A percentile compares a stretch with the other conserved stretches of the same genome.
phyloP scores from a whole-genome alignment of 306 rosid species.

The Bauhinia variegata region DNA sequence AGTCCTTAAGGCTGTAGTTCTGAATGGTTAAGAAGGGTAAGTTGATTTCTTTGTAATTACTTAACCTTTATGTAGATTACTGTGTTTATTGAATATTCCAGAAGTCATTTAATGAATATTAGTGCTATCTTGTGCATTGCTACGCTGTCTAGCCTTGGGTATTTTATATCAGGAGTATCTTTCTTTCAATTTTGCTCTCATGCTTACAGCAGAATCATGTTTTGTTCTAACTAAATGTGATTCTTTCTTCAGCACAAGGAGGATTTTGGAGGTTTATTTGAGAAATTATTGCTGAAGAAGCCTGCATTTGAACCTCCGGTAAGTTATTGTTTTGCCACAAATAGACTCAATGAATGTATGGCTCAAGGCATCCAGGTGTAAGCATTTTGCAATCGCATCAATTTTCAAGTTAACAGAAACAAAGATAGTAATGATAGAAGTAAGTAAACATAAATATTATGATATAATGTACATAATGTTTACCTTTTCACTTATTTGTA shows the following conservation, averaged over 20 bases:
- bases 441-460: too few relatives aligned
- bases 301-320: slow-evolving; percentile 70
- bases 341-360: background rate
- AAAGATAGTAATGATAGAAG: too few relatives aligned
- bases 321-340: slow-evolving; percentile 42
- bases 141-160: slow-evolving; percentile 12
- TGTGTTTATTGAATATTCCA: slow-evolving; percentile 13
- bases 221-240: slow-evolving; percentile 24
- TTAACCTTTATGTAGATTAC: background rate
- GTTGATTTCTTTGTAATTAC: background rate
- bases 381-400: too few relatives aligned
- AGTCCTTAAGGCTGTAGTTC: slow-evolving; percentile 11
- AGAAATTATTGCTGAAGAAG: slow-evolving; percentile 60
- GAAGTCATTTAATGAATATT: background rate
- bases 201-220: slow-evolving; percentile 11
- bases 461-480: too few relatives aligned
- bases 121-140: background rate
- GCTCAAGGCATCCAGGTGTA: background rate
- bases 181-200: slow-evolving; percentile 8
- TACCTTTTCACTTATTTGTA: too few relatives aligned
- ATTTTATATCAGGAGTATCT: background rate
- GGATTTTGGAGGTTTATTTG: slow-evolving; percentile 55
- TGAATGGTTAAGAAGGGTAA: slow-evolving; percentile 18
- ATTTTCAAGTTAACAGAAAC: too few relatives aligned
- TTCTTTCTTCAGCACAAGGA: slow-evolving; percentile 63